Evolutionary conservation across 331 rosid genomes (phyloP).

Genomic region (Arachis monticola): DNA sequence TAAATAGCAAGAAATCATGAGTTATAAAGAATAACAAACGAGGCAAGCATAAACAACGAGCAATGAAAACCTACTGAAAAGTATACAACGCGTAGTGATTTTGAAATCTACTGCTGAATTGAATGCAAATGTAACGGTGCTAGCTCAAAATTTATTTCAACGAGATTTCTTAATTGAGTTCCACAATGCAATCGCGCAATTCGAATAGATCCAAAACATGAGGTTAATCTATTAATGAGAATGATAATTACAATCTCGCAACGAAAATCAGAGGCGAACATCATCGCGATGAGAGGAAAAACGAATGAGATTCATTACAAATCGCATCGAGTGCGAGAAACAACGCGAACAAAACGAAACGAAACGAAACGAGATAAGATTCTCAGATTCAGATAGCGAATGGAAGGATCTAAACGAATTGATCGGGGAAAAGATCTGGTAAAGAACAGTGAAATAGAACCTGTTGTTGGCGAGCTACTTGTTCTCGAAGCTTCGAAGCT

Average conservation of each 20-base stretch:
- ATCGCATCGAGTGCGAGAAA: background rate
- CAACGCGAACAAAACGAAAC: background rate
- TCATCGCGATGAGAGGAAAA: background rate
- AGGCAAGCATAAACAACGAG: slow-evolving; percentile 7
- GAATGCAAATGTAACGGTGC: background rate
- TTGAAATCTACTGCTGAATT: slow-evolving; percentile 18
- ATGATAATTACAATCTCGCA: background rate
- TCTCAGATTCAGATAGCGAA: background rate
- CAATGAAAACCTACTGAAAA: background rate
- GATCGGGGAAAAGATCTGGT: slow-evolving; percentile 18
- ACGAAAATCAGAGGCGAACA: slow-evolving; percentile 14
- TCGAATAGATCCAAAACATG: slow-evolving; percentile 38
- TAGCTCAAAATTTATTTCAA: slow-evolving; percentile 26
- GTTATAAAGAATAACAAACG: slow-evolving; percentile 31
- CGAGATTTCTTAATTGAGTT: background rate
- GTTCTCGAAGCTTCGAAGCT: slow-evolving; percentile 95
- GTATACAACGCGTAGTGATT: background rate
- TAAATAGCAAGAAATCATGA: slow-evolving; percentile 37
- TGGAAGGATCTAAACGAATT: slow-evolving; percentile 21
- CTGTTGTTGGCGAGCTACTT: slow-evolving; percentile 97
- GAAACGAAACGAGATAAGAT: background rate
- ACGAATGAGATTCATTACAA: background rate
- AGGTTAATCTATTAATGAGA: slow-evolving; percentile 18
- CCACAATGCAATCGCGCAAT: slow-evolving; percentile 28
- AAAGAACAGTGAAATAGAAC: slow-evolving; percentile 53